Percentiles rank a stretch among this genome's conserved stretches.
phyloP scores from a whole-genome alignment of 1,139 yeast genomes.

The Geotrichum histeridarum region DNA sequence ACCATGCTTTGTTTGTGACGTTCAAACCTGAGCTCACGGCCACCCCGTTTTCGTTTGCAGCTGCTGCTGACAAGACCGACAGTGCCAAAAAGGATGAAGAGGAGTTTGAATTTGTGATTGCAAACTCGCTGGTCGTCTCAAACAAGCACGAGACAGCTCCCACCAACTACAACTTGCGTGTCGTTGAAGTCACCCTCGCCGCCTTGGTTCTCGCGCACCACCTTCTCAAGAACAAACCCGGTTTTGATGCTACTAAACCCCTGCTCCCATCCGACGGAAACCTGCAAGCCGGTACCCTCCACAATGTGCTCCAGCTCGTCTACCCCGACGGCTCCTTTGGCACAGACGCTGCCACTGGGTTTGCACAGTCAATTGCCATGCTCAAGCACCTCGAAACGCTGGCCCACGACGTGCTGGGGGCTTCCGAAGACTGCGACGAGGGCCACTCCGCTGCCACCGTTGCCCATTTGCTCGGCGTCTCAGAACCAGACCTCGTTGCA shows the following conservation, averaged over 20 bases:
- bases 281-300: slow-evolving; percentile 55
- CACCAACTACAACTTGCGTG: slow-evolving; percentile 57
- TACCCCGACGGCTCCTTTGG: slow-evolving; percentile 15
- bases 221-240: slow-evolving; percentile 38
- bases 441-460: slow-evolving; percentile 53
- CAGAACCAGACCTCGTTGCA: slow-evolving; percentile 43
- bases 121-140: slow-evolving; percentile 59
- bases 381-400: slow-evolving; percentile 42
- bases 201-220: slow-evolving; percentile 39
- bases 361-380: slow-evolving; percentile 25
- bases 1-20: slow-evolving; percentile 56
- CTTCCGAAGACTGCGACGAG: slow-evolving; percentile 27
- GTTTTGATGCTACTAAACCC: too few species aligned
- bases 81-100: slow-evolving; percentile 32
- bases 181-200: slow-evolving; percentile 20
- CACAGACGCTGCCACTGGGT: slow-evolving; percentile 3
- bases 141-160: slow-evolving; percentile 71
- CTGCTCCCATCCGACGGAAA: slow-evolving; percentile 50
- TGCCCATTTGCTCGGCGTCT: slow-evolving; percentile 44
- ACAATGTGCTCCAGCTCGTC: slow-evolving; percentile 54
- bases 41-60: slow-evolving; percentile 48
- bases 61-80: not conserved
- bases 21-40: slow-evolving; percentile 58
- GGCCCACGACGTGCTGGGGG: slow-evolving; percentile 38
- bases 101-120: slow-evolving; percentile 53